Conservation (phyloP, 441 rosid genomes). For the Brassica balearica region DNA sequence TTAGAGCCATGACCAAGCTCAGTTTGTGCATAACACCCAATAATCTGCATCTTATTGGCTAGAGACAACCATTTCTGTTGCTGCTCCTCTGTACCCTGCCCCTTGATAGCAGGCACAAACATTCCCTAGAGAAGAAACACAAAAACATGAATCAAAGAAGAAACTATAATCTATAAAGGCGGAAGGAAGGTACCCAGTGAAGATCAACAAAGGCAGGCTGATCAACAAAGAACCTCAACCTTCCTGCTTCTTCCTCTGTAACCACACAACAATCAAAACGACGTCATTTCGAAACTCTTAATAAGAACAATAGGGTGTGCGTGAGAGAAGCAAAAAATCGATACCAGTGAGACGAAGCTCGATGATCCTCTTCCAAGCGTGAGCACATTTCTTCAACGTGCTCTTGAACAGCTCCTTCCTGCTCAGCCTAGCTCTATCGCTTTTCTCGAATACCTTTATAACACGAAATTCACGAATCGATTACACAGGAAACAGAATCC, state of each 20-base stretch:
- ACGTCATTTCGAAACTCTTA: not conserved
- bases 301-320: not conserved
- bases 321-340: not conserved
- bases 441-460: constrained; percentile 73
- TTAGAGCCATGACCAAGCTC: constrained; percentile 99
- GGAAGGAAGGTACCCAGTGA: constrained; percentile 65
- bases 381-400: constrained; percentile 78
- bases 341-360: constrained; percentile 87
- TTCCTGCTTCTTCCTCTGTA: constrained; percentile 85
- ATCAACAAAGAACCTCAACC: constrained; percentile 69
- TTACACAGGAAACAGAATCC: not conserved
- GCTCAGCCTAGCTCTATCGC: constrained; percentile 63
- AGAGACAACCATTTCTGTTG: constrained; percentile 88
- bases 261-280: constrained; percentile 22
- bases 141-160: constrained; percentile 20
- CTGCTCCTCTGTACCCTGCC: constrained; percentile 96
- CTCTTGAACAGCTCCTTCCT: constrained; percentile 95
- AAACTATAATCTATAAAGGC: not conserved
- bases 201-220: constrained; percentile 90
- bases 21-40: constrained; percentile 99
- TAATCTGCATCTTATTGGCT: constrained; percentile 96
- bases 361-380: constrained; percentile 82
- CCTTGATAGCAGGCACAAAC: constrained; percentile 94
- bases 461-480: constrained; percentile 19
- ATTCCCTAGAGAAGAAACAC: constrained; percentile 64